Percentiles rank a stretch among this genome's conserved stretches.
These are phyloP conservation scores for Colletotrichum karsti DNA, from an alignment of 2,329 filamentous ascomycete genomes.

Conservation along the genomic window DNA sequence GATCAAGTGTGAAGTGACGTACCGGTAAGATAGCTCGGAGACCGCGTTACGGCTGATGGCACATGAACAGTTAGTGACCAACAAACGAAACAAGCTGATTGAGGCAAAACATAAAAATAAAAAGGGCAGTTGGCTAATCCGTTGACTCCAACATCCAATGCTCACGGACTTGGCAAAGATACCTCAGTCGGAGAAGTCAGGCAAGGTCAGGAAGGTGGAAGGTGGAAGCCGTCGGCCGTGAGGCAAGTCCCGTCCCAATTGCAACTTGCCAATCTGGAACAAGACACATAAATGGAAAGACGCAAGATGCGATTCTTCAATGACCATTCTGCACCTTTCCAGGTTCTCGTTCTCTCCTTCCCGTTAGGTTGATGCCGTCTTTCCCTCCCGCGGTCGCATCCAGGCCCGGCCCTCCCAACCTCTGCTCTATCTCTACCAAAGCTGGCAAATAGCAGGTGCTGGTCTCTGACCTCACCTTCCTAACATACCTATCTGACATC, in stretches of 20 bases:
- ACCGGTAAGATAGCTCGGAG: not conserved
- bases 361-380: not conserved
- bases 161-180: too few species aligned
- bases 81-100: not conserved
- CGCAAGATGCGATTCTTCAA: not conserved
- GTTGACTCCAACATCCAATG: not conserved
- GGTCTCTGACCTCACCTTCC: not conserved
- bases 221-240: too few species aligned
- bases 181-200: not conserved
- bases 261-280: too few species aligned
- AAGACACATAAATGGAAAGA: too few species aligned
- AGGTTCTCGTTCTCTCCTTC: conserved; percentile 18
- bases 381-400: conserved; percentile 4
- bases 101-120: not conserved
- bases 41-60: not conserved
- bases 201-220: not conserved
- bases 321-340: not conserved
- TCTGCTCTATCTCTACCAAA: not conserved
- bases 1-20: not conserved
- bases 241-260: too few species aligned
- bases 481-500: too few species aligned
- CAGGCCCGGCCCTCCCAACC: not conserved
- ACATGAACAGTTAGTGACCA: not conserved
- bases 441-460: too few species aligned
- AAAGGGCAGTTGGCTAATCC: not conserved